Evolutionary conservation across 176 grass and related monocot species (phyloP).

Genomic region (barley (Hordeum vulgare)): DNA sequence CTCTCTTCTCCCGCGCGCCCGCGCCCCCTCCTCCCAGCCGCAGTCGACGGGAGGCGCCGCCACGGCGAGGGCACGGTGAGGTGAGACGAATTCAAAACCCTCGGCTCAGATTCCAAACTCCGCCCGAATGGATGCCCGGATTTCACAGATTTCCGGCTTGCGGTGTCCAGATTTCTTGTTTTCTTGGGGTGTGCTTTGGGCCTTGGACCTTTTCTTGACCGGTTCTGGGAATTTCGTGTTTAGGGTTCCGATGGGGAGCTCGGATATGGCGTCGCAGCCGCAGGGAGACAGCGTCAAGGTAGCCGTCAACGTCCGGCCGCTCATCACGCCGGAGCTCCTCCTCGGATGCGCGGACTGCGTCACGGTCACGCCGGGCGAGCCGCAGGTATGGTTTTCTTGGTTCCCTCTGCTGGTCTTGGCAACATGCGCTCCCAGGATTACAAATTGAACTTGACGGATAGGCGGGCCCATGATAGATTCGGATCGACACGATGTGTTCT

Average conservation of each 20-base stretch:
- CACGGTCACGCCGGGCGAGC: slow-evolving; percentile 61
- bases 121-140: neutral
- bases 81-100: slow-evolving; percentile 7
- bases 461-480: neutral
- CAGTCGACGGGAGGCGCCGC: neutral
- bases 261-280: slow-evolving; percentile 32
- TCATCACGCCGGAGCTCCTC: slow-evolving; percentile 82
- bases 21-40: neutral
- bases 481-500: neutral
- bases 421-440: neutral
- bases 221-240: neutral
- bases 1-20: neutral
- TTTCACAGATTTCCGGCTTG: neutral
- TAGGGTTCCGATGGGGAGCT: slow-evolving; percentile 43
- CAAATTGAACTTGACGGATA: neutral
- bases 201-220: neutral
- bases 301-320: slow-evolving; percentile 82
- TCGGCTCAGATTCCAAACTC: neutral
- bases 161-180: neutral
- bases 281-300: slow-evolving; percentile 84
- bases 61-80: neutral
- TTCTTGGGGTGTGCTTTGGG: neutral
- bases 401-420: neutral
- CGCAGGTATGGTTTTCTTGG: slow-evolving; percentile 50
- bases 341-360: slow-evolving; percentile 79